Base-by-base conservation (phyloP, 129 eudicot genomes). In the Centella asiatica region DNA sequence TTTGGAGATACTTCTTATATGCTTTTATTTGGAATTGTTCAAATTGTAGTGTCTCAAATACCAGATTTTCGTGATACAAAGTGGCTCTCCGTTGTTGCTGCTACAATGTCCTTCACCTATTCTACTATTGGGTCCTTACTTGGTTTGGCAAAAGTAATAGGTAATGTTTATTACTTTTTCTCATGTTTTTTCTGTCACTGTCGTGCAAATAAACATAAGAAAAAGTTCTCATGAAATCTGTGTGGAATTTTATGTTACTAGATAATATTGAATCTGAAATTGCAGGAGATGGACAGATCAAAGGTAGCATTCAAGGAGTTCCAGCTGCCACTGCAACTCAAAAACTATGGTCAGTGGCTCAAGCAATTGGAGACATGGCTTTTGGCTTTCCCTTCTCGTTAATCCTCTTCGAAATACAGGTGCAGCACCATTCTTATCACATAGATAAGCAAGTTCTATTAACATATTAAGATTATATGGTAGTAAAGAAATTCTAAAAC, bases 11-110 rank as follows among this genome's bases (percentile, higher is more conserved):
- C 77, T 25, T 60, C 36, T 55, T 87, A 73, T 73, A 87, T 87
- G 84, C 71, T 84, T 28, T 36, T 82, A n/a, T 87, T 92, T 70
- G 98, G 98, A 60, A 14, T 74, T 17, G 32, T 90, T 66, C 87
- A 90, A 78, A 31, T 87, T 24, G 0, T 84, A 18, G 77, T 77
- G 50, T 92, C 98, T 20, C 96, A 92, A 60, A 84, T 87, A 63
- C 95, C 95, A 47, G 53, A 82, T 73, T 81, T 92, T 52, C 80
- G 28, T 19, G 67, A 80, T 42, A 82, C 79, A 11, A 52, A 77
- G 66, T 92, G 96, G 96, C 87, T 87, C 33, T 92, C 96, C 28
- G 46, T 82, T 44, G 65, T 80, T 59, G 96, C 96, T 36, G 90
- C 95, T 44, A 29, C 70, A 75, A 87, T 87, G 98, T 92, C 98